These are phyloP conservation scores for Camellia oleifera DNA, from an alignment of 179 eudicot genomes.

Conservation along the genomic window DNA sequence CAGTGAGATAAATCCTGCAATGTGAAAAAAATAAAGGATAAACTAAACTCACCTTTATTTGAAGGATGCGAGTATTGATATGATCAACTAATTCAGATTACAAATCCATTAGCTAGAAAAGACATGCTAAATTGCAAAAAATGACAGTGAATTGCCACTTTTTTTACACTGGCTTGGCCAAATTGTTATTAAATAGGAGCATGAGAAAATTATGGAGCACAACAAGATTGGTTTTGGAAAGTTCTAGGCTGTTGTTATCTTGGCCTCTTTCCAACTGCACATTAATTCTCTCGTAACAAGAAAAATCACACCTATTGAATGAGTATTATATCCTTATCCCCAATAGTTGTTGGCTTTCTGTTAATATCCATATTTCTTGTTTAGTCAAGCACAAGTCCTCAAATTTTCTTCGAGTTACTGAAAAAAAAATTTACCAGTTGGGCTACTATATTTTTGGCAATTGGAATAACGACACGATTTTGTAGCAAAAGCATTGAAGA, in stretches of 20 bases:
- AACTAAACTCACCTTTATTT: background rate
- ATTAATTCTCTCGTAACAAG: background rate
- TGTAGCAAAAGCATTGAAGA: background rate
- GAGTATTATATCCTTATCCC: background rate
- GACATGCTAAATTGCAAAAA: background rate
- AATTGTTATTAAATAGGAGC: background rate
- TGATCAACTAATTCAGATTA: background rate
- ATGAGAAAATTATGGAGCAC: background rate
- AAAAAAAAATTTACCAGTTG: too few relatives aligned
- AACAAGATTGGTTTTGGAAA: background rate
- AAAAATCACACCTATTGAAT: background rate
- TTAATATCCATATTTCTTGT: background rate
- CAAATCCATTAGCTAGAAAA: background rate
- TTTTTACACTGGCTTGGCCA: background rate
- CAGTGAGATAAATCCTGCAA: constrained; percentile 52
- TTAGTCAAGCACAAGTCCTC: background rate
- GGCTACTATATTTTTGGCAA: background rate
- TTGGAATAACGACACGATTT: background rate
- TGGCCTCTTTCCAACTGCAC: background rate
- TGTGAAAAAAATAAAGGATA: background rate
- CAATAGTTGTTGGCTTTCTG: background rate
- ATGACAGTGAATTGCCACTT: background rate
- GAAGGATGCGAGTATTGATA: background rate
- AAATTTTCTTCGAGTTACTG: too few relatives aligned
- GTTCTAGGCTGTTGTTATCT: background rate